A percentile compares a stretch with the other conserved stretches of the same genome.
phyloP scores from a whole-genome alignment of 345 rosid species.

The Gossypium australe region DNA sequence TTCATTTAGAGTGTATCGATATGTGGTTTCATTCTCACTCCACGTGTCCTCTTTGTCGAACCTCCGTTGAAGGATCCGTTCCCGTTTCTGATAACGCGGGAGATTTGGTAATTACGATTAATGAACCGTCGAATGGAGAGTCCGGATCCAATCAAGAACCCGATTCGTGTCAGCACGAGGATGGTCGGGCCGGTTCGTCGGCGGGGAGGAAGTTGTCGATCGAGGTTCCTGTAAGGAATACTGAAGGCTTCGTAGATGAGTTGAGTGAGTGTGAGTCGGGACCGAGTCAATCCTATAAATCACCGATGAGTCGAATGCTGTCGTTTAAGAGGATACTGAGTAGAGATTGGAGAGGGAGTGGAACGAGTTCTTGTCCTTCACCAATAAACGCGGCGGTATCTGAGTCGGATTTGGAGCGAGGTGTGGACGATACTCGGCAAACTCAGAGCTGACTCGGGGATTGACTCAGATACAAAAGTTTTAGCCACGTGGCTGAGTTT shows the following conservation, averaged over 20 bases:
- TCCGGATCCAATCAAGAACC: slow-evolving; percentile 28
- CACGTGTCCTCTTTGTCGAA: slow-evolving; percentile 89
- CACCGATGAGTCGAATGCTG: slow-evolving; percentile 56
- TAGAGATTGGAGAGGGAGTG: slow-evolving; percentile 35
- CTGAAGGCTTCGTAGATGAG: slow-evolving; percentile 26
- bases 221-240: slow-evolving; percentile 33
- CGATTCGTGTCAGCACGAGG: slow-evolving; percentile 29
- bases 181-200: slow-evolving; percentile 13
- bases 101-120: slow-evolving; percentile 17
- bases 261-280: slow-evolving; percentile 7
- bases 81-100: slow-evolving; percentile 4
- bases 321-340: slow-evolving; percentile 54
- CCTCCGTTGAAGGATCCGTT: slow-evolving; percentile 43
- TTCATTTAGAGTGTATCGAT: slow-evolving; percentile 80
- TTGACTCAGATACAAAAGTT: neutral
- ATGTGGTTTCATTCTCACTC: slow-evolving; percentile 97
- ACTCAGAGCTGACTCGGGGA: slow-evolving; percentile 9
- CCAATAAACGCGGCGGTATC: slow-evolving; percentile 14
- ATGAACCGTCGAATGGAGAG: slow-evolving; percentile 14
- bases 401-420: slow-evolving; percentile 44
- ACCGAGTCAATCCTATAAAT: slow-evolving; percentile 41
- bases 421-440: slow-evolving; percentile 21
- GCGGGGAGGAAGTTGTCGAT: slow-evolving; percentile 38
- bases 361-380: slow-evolving; percentile 17
- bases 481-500: neutral